Evolutionary conservation across 768 basidiomycete species (phyloP).

Genomic region (Mycena floridula): DNA sequence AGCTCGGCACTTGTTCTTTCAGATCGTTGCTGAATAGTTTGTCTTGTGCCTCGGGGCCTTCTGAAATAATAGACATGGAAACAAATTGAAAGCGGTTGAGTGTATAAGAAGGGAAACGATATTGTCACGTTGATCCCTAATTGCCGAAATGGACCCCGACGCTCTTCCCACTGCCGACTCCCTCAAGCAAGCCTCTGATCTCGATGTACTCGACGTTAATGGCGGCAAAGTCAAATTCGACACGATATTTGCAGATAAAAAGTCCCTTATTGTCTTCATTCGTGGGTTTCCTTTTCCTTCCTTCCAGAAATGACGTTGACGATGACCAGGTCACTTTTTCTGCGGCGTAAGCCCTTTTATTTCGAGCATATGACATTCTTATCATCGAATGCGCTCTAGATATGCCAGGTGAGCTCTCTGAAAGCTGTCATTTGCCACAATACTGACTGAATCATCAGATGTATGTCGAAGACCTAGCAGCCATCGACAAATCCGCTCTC

Average conservation of each 20-base stretch:
- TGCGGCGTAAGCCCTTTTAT: too few species aligned
- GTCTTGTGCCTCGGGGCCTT: conserved; percentile 10
- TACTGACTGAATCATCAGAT: conserved; percentile 22
- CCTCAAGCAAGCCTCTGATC: background rate
- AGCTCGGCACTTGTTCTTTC: conserved; percentile 41
- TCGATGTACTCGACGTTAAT: background rate
- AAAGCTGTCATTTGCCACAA: conserved; percentile 5
- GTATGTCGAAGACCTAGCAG: conserved; percentile 42
- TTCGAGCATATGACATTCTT: too few species aligned
- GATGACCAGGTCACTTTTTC: too few species aligned
- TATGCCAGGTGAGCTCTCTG: conserved; percentile 4
- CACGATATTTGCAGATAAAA: background rate
- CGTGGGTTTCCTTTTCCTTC: too few species aligned
- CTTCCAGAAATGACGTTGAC: too few species aligned
- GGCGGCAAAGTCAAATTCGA: background rate
- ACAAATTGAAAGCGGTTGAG: too few species aligned
- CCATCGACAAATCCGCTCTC: conserved; percentile 33
- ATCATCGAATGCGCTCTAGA: too few species aligned
- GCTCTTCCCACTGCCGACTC: too few species aligned
- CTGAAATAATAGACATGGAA: conserved; percentile 4
- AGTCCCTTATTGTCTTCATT: background rate
- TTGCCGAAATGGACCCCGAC: too few species aligned
- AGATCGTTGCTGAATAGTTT: conserved; percentile 15
- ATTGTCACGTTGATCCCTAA: too few species aligned
- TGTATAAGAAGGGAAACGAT: too few species aligned